Base-by-base conservation (phyloP, 257 asterid species). In the Primulina tabacum region DNA sequence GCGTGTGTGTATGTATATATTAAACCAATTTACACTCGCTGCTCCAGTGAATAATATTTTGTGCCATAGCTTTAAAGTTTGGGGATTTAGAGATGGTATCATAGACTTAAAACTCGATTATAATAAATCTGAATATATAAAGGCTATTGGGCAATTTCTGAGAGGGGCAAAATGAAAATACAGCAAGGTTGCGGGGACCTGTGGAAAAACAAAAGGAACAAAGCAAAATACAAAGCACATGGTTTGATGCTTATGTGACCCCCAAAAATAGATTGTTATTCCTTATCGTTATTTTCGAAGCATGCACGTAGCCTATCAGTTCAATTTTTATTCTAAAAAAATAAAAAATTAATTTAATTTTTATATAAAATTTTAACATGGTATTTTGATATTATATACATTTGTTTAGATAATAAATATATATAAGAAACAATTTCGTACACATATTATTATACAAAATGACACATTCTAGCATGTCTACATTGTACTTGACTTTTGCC, bases 171-270 rank as follows among this genome's bases (percentile, higher is more conserved):
- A 47, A 14, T 47, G 20, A 0, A 16, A 47, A 47, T 47, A 47
- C 20, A 16, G 2, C 56, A 47, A 14, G 20, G 56, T 47, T 47
- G 56, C 20, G 56, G 56, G 56, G 20, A 0, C 56, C 56, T 63
- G 77, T 75, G 66, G 29, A 57, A 81, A 83, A 78, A 74, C 84
- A 76, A 67, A 81, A 76, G 79, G 86, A 74, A 74, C 73, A 83
- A 78, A 78, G 79, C 68, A 64, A 55, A 71, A 67, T 30, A 21
- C 56, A 50, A 59, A 64, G 79, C 84, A 76, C 80, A 74, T 82
- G 86, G 71, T 62, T 38, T 69, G 24, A 73, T 43, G 32, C 52
- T 34, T 3, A 37, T 35, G 56, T 47, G 56, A 47, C 56, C 20
- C n/a, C 62, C 68, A 24, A 71, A 53, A 62, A 62, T 50, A 40